Conservation (phyloP, 106 monocot species). For the Dendrobium nobile region DNA sequence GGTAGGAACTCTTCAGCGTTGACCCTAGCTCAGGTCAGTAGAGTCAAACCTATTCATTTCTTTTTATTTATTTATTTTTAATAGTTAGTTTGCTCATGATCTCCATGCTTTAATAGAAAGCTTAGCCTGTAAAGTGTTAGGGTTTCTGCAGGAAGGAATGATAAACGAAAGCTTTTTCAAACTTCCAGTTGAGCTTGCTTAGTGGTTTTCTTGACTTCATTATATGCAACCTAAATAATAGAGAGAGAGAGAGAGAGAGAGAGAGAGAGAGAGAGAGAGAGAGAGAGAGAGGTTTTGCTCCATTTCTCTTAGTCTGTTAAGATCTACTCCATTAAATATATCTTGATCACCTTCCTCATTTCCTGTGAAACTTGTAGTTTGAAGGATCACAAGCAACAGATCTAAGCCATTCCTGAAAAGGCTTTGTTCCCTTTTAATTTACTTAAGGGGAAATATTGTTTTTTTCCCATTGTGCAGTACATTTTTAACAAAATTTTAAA, state of each 20-base stretch:
- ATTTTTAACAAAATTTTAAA: neutral
- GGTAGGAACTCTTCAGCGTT: constrained; percentile 47
- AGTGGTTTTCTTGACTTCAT: neutral
- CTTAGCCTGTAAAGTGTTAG: neutral
- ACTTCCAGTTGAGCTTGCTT: neutral
- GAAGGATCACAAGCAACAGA: no score
- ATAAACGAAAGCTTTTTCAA: neutral
- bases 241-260: no score
- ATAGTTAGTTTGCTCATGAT: neutral
- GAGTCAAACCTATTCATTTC: neutral
- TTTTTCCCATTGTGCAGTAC: no score
- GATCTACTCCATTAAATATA: neutral
- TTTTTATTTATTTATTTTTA: neutral
- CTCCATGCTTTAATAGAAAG: neutral
- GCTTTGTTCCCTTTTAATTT: no score
- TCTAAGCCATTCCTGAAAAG: no score
- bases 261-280: neutral
- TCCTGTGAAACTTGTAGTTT: no score
- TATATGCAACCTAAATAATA: neutral
- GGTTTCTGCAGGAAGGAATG: neutral
- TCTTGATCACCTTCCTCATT: neutral
- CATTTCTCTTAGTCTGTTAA: neutral
- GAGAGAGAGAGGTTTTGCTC: neutral
- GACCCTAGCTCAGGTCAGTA: constrained; percentile 52
- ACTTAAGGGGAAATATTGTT: no score